Conservation (phyloP, 768 basidiomycete genomes). For the Paxillus involutus region DNA sequence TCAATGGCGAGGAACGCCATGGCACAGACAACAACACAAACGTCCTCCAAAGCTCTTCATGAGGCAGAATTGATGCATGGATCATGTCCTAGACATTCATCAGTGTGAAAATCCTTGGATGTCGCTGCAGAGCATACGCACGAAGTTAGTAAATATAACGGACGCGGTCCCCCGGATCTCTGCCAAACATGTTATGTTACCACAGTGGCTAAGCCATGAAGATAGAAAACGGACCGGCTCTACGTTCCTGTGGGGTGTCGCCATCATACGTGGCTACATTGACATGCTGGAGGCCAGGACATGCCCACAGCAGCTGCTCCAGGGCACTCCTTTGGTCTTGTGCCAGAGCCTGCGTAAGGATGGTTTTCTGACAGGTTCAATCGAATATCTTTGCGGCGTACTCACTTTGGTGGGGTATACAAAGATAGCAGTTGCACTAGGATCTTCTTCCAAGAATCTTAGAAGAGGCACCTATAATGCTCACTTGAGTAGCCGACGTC, state of each 20-base stretch:
- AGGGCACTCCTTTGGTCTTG: slow-evolving; percentile 81
- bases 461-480: slow-evolving; percentile 65
- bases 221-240: slow-evolving; percentile 45
- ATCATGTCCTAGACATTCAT: slow-evolving; percentile 64
- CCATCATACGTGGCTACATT: slow-evolving; percentile 83
- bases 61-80: slow-evolving; percentile 80
- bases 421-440: slow-evolving; percentile 68
- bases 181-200: slow-evolving; percentile 21
- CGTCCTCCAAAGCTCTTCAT: slow-evolving; percentile 84
- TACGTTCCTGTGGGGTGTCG: slow-evolving; percentile 73
- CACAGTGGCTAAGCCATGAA: neutral
- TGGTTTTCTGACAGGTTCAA: neutral
- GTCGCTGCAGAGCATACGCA: slow-evolving; percentile 43
- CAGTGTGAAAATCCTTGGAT: neutral
- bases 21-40: slow-evolving; percentile 22
- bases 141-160: slow-evolving; percentile 89
- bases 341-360: slow-evolving; percentile 66
- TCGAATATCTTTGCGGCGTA: neutral
- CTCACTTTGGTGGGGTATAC: slow-evolving; percentile 86
- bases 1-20: slow-evolving; percentile 1
- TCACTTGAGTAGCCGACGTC: neutral
- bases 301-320: slow-evolving; percentile 60
- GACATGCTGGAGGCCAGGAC: slow-evolving; percentile 61
- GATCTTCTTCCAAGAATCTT: slow-evolving; percentile 60
- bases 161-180: slow-evolving; percentile 73